Conservation (phyloP, 768 basidiomycete species). For the Obba rivulosa region DNA sequence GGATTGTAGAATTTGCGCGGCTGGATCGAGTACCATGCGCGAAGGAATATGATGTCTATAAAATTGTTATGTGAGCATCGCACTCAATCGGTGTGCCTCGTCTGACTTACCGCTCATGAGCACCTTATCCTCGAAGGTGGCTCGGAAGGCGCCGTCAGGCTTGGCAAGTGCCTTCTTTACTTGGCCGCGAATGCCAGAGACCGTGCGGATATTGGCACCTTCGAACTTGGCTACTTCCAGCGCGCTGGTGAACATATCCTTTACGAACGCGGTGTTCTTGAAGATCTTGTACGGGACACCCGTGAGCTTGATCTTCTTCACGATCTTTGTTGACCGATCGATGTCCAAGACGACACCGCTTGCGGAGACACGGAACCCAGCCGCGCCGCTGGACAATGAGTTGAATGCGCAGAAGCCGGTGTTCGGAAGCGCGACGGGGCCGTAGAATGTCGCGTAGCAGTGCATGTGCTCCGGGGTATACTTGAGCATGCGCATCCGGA, state of each 20-base stretch:
- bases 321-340: constrained; percentile 88
- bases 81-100: neutral
- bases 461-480: constrained; percentile 99
- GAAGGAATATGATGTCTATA: constrained; percentile 83
- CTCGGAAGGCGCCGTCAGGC: constrained; percentile 92
- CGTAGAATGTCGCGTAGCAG: constrained; percentile 97
- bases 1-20: constrained; percentile 97
- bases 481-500: constrained; percentile 98
- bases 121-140: constrained; percentile 97
- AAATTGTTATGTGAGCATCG: neutral
- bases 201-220: constrained; percentile 93
- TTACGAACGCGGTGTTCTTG: constrained; percentile 98
- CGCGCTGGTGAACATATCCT: constrained; percentile 92
- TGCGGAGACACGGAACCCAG: constrained; percentile 86
- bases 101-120: constrained; percentile 78
- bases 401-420: constrained; percentile 99
- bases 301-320: constrained; percentile 97
- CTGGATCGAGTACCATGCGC: constrained; percentile 95
- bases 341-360: constrained; percentile 94
- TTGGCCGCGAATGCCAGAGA: constrained; percentile 94
- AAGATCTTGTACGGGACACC: constrained; percentile 96
- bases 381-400: constrained; percentile 55
- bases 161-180: constrained; percentile 95
- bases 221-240: constrained; percentile 98
- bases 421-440: constrained; percentile 86